Evolutionary conservation across 805 yeast genomes (phyloP).

Genomic region (Barnettozyma siamensis): DNA sequence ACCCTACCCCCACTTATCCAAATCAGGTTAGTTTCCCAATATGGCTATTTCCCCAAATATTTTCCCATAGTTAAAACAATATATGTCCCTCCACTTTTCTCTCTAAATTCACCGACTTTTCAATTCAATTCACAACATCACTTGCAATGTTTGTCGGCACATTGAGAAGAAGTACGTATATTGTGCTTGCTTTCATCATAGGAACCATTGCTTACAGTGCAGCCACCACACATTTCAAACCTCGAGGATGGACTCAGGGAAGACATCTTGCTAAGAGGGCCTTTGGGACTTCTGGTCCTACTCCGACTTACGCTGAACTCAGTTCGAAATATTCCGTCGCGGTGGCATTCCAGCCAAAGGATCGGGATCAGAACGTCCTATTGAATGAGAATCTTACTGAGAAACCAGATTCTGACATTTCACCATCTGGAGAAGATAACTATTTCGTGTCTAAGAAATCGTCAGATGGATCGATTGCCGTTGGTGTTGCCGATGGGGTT

Average conservation of each 20-base stretch:
- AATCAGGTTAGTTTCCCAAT: neutral
- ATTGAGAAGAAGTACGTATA: slow-evolving; percentile 23
- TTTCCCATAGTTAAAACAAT: too few relatives aligned
- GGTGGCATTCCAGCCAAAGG: slow-evolving; percentile 72
- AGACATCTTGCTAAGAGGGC: neutral
- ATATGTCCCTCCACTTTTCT: too few relatives aligned
- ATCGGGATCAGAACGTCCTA: slow-evolving; percentile 48
- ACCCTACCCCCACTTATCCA: too few relatives aligned
- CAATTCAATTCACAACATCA: too few relatives aligned
- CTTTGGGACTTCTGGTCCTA: slow-evolving; percentile 15
- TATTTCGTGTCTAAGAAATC: slow-evolving; percentile 42
- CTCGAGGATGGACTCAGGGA: slow-evolving; percentile 3
- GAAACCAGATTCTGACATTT: slow-evolving; percentile 29
- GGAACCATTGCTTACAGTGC: slow-evolving; percentile 20
- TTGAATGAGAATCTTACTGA: slow-evolving; percentile 24
- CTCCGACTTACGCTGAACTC: slow-evolving; percentile 15
- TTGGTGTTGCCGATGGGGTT: slow-evolving; percentile 95
- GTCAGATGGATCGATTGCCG: slow-evolving; percentile 34
- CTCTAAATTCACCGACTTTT: too few relatives aligned
- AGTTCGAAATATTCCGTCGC: slow-evolving; percentile 46
- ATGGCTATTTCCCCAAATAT: neutral
- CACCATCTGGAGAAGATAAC: slow-evolving; percentile 78
- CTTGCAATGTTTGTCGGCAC: slow-evolving; percentile 14
- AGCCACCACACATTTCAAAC: slow-evolving; percentile 9
- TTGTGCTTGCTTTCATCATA: slow-evolving; percentile 9